Percentiles rank a stretch among this genome's conserved stretches.
Conservation (phyloP, 2,329 filamentous ascomycete species). For the Phoma sp. region DNA sequence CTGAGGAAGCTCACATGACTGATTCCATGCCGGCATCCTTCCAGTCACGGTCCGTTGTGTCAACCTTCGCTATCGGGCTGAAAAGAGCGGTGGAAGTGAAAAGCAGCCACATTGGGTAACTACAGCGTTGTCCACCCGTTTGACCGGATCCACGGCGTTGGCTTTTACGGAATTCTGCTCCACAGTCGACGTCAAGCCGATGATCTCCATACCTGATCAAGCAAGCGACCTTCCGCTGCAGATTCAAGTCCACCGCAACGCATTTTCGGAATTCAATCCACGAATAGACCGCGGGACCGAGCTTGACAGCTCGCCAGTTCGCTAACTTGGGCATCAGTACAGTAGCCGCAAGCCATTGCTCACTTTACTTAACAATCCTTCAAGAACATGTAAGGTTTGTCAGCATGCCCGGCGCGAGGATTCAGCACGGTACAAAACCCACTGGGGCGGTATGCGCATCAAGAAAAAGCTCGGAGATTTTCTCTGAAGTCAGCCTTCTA, state of each 20-base stretch:
- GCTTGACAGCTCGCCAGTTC: background rate
- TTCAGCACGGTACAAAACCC: background rate
- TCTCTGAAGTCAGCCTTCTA: constrained; percentile 18
- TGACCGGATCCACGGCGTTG: constrained; percentile 10
- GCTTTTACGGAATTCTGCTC: background rate
- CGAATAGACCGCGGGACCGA: background rate
- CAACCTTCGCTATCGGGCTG: constrained; percentile 3
- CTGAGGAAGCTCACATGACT: constrained; percentile 35
- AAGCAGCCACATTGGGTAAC: background rate
- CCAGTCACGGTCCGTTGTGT: constrained; percentile 12
- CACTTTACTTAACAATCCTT: background rate
- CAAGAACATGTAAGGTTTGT: constrained; percentile 1
- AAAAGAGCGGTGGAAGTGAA: constrained; percentile 35
- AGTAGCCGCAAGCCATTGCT: constrained; percentile 1
- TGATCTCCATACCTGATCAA: background rate
- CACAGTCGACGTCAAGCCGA: background rate
- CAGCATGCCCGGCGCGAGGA: background rate
- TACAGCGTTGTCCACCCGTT: constrained; percentile 4
- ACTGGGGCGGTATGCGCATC: background rate
- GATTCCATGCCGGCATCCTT: constrained; percentile 9
- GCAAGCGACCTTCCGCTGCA: constrained; percentile 6
- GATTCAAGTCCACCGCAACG: background rate
- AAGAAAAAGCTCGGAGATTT: constrained; percentile 19
- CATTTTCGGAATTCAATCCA: background rate
- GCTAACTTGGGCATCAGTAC: constrained; percentile 6